A percentile compares a stretch with the other conserved stretches of the same genome.
Conservation (phyloP, 305 asterid species). For the Fraxinus latifolia region DNA sequence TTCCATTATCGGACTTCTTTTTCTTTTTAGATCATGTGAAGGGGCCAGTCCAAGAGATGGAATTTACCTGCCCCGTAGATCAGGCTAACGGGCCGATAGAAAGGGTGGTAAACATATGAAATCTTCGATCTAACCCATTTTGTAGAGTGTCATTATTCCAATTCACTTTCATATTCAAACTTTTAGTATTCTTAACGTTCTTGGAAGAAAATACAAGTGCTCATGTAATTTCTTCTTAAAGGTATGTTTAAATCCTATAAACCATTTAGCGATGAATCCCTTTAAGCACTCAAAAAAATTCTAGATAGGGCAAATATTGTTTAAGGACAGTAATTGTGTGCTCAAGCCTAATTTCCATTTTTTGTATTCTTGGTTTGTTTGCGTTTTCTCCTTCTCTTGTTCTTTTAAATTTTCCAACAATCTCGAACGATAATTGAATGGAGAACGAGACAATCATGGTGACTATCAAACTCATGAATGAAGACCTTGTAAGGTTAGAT, state of each 20-base stretch:
- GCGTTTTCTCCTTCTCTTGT: neutral
- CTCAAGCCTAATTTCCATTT: neutral
- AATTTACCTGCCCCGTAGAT: too few species aligned
- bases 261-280: neutral
- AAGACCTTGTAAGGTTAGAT: neutral
- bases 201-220: neutral
- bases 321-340: neutral
- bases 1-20: neutral
- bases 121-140: neutral
- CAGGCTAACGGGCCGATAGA: too few species aligned
- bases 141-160: neutral
- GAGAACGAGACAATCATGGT: neutral
- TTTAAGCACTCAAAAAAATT: neutral
- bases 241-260: neutral
- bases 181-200: neutral
- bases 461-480: neutral
- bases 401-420: neutral
- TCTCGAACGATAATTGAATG: neutral
- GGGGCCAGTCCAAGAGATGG: too few species aligned
- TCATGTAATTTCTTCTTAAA: neutral
- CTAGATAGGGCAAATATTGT: too few species aligned
- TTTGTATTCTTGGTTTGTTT: neutral
- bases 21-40: too few species aligned
- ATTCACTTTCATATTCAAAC: neutral
- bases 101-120: neutral